These are phyloP conservation scores for Sporothrix schenckii DNA, from an alignment of 2,329 filamentous ascomycete genomes.

Conservation along the genomic window DNA sequence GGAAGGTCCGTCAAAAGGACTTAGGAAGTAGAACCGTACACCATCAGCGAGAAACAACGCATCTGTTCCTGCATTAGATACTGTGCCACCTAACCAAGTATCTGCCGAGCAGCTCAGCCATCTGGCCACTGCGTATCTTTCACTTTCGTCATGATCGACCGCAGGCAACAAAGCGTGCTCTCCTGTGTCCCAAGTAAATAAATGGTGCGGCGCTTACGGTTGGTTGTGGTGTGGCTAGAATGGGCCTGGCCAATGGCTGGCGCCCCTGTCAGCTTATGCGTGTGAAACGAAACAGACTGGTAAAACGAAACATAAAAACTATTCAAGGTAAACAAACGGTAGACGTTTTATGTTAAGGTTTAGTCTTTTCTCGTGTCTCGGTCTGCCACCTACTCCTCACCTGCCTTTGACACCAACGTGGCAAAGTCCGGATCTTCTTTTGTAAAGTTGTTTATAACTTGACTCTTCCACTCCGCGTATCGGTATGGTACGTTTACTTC, in stretches of 20 bases:
- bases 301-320: neutral
- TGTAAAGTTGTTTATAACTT: too few species aligned
- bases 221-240: neutral
- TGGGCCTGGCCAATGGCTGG: conserved; percentile 6
- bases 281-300: conserved; percentile 23
- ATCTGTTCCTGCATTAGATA: conserved; percentile 26
- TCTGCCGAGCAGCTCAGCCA: neutral
- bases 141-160: neutral
- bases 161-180: neutral
- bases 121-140: neutral
- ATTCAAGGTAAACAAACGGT: too few species aligned
- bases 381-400: too few species aligned
- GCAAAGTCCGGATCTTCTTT: too few species aligned
- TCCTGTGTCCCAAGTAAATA: neutral
- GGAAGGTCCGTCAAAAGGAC: too few species aligned
- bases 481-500: too few species aligned
- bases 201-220: conserved; percentile 23
- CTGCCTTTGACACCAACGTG: too few species aligned
- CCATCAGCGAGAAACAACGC: neutral
- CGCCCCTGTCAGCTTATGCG: conserved; percentile 13
- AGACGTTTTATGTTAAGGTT: too few species aligned
- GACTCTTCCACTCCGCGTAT: too few species aligned
- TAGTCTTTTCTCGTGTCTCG: too few species aligned
- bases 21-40: neutral
- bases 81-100: neutral